These are phyloP conservation scores for Geotrichum armillariae DNA, from an alignment of 1,139 yeast species.

Conservation along the genomic window DNA sequence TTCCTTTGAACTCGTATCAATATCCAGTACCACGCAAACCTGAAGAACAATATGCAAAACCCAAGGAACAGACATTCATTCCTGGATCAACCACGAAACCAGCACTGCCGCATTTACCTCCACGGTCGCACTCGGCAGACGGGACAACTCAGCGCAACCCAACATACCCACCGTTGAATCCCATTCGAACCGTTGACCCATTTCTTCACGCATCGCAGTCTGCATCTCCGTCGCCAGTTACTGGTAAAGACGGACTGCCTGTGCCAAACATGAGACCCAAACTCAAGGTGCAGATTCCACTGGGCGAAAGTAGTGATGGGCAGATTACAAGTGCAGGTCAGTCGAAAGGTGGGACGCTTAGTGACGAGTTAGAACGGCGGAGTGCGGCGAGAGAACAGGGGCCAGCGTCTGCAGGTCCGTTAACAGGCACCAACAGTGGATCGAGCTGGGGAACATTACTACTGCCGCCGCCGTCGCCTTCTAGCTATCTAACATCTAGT, in stretches of 20 bases:
- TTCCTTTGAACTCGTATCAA: conserved; percentile 1
- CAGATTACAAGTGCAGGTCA: conserved; percentile 19
- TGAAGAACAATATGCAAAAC: neutral
- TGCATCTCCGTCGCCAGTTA: conserved; percentile 15
- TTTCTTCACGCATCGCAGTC: conserved; percentile 9
- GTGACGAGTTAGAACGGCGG: conserved; percentile 31
- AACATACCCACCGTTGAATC: conserved; percentile 10
- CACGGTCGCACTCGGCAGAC: conserved; percentile 15
- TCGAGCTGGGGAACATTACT: conserved; percentile 17
- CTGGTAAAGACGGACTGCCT: conserved; percentile 10
- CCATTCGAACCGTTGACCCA: conserved; percentile 14
- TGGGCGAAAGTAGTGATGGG: conserved; percentile 22
- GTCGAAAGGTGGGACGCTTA: conserved; percentile 20
- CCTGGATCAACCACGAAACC: neutral
- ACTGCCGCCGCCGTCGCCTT: conserved; percentile 23
- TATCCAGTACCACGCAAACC: neutral
- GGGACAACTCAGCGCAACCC: conserved; percentile 7
- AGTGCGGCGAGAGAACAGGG: conserved; percentile 22
- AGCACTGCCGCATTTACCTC: conserved; percentile 10
- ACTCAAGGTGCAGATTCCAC: conserved; percentile 43
- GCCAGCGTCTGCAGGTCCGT: conserved; percentile 19
- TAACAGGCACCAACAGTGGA: conserved; percentile 10
- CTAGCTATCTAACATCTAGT: conserved; percentile 13
- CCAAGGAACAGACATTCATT: neutral
- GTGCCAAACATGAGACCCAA: conserved; percentile 37